phyloP scores from a whole-genome alignment of 2,329 filamentous ascomycete species.

The Trichoderma sp. region DNA sequence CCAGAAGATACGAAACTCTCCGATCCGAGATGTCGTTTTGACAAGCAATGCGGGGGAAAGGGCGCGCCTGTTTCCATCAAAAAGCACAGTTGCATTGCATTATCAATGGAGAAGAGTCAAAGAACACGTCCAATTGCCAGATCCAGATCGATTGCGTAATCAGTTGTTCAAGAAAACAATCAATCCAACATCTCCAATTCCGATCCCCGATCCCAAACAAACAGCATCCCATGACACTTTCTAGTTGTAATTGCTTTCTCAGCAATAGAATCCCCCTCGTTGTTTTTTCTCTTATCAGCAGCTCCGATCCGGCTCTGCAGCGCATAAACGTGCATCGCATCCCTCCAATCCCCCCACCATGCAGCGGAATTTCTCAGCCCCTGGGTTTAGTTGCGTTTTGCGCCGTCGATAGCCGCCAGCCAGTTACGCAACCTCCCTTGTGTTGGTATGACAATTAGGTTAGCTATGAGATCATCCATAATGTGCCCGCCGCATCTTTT shows the following conservation, averaged over 20 bases:
- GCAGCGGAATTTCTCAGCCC: neutral
- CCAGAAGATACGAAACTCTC: neutral
- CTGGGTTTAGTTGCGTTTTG: neutral
- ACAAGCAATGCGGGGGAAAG: neutral
- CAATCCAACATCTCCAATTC: neutral
- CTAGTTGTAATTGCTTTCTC: neutral
- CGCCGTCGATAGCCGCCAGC: constrained; percentile 15
- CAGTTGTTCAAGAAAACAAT: neutral
- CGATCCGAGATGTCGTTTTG: neutral
- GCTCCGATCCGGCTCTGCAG: neutral
- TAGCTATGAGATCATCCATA: constrained; percentile 17
- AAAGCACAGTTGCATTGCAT: neutral
- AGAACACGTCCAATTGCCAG: neutral
- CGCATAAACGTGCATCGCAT: neutral
- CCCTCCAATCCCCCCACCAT: neutral
- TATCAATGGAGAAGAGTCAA: neutral
- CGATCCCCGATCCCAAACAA: neutral
- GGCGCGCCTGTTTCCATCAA: neutral
- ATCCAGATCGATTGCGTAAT: neutral
- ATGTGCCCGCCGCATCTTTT: neutral
- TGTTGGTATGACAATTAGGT: neutral
- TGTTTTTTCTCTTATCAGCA: neutral
- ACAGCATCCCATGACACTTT: neutral
- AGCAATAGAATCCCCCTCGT: neutral
- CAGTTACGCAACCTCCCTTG: neutral